phyloP scores from a whole-genome alignment of 2,329 filamentous ascomycete genomes.

The Cladosporium sp. region DNA sequence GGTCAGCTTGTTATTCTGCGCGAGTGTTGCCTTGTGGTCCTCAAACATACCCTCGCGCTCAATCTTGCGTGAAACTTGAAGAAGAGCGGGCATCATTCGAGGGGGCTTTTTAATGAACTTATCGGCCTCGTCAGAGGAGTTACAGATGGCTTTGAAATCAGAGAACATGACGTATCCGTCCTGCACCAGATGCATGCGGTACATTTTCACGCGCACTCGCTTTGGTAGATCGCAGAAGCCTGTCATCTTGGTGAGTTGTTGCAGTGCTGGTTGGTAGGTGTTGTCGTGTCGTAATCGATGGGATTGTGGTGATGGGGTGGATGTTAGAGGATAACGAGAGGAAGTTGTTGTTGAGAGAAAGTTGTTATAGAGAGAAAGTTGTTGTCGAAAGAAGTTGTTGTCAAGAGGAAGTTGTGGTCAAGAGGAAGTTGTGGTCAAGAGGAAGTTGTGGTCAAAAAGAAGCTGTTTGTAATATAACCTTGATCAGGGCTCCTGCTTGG shows the following conservation, averaged over 20 bases:
- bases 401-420: too few relatives aligned
- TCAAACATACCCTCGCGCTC: background rate
- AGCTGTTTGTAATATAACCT: background rate
- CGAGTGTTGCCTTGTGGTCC: too few relatives aligned
- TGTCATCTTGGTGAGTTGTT: background rate
- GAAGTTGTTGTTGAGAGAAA: too few relatives aligned
- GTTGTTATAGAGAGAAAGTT: too few relatives aligned
- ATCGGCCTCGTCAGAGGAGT: background rate
- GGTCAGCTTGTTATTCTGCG: background rate
- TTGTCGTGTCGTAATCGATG: background rate
- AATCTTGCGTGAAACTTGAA: background rate
- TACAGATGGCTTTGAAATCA: background rate
- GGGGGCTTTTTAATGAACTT: background rate
- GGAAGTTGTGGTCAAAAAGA: too few relatives aligned
- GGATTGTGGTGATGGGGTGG: background rate
- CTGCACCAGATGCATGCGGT: background rate
- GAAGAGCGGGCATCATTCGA: background rate
- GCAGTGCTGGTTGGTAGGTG: background rate
- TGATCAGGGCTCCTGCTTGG: background rate
- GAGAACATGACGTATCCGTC: background rate
- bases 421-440: too few relatives aligned
- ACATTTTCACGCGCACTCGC: background rate
- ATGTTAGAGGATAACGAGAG: background rate
- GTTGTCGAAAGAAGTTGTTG: too few relatives aligned
- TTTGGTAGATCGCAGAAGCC: background rate